Evolutionary conservation across 2,329 filamentous ascomycete genomes (phyloP).

Genomic region (Laburnicola sp.): DNA sequence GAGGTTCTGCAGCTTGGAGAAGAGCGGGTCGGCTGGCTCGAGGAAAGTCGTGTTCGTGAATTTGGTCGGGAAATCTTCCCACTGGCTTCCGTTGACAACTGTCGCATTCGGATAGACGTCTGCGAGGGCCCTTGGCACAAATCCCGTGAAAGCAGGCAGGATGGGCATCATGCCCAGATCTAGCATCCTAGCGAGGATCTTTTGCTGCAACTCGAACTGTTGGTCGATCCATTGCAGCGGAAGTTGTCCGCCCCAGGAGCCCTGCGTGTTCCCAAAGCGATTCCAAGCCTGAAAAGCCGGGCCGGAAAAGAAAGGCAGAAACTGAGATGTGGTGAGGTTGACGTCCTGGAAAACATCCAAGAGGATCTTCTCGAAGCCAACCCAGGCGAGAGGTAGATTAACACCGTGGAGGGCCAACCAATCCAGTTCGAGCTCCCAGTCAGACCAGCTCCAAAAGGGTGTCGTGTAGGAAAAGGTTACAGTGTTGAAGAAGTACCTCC

Average conservation of each 20-base stretch:
- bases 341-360: slow-evolving; percentile 53
- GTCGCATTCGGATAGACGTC: slow-evolving; percentile 49
- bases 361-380: slow-evolving; percentile 56
- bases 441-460: slow-evolving; percentile 57
- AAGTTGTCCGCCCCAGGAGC: slow-evolving; percentile 53
- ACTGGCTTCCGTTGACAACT: slow-evolving; percentile 50
- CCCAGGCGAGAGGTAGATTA: slow-evolving; percentile 58
- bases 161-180: slow-evolving; percentile 59
- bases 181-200: slow-evolving; percentile 55
- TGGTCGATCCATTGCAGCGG: slow-evolving; percentile 52
- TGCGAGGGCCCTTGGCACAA: slow-evolving; percentile 51
- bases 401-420: slow-evolving; percentile 58
- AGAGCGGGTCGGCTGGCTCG: slow-evolving; percentile 51
- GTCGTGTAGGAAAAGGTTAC: slow-evolving; percentile 58
- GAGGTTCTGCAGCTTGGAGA: slow-evolving; percentile 49
- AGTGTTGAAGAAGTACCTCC: slow-evolving; percentile 56
- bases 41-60: slow-evolving; percentile 56
- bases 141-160: slow-evolving; percentile 56
- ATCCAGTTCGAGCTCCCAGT: slow-evolving; percentile 58
- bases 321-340: slow-evolving; percentile 51
- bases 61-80: slow-evolving; percentile 47
- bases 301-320: slow-evolving; percentile 53
- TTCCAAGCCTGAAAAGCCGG: slow-evolving; percentile 59
- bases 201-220: slow-evolving; percentile 54
- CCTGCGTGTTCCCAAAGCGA: slow-evolving; percentile 58